Base-by-base conservation (phyloP, 2,329 filamentous ascomycete species). In the Orbilia blumenaviensis region DNA sequence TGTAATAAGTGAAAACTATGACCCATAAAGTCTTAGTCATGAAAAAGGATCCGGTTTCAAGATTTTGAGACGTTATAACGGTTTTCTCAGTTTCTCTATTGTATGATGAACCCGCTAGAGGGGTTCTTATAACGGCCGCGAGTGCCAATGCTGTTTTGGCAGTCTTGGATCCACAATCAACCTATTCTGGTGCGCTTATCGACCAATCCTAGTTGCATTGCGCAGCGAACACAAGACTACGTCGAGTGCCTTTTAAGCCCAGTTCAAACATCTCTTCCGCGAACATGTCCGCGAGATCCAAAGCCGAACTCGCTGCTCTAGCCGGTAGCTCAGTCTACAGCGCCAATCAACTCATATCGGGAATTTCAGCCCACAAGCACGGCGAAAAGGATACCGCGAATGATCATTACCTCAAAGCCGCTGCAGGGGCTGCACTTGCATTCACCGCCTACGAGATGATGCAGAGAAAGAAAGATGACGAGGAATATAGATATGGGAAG, bases 371-470 rank as follows among this genome's bases (percentile, higher is more conserved):
- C 29, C 29, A 38, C 32, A 38, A 60, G n/a, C 54, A 60, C 21
- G 54, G 54, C 6, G 32, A 21, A 18, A 25, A 6, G 3, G 29
- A 41, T 3, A 16, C 9, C 3, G 32, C 54, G 41, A 60, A 9
- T 10, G 54, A 60, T 3, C 54, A 60, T 12, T 41, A 60, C 16
- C 34, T 56, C 12, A 56, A 56, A 56, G 50, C 50, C 25, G 50
- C 7, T 2, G 25, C 12, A 7, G 50, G 50, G 1, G 50, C 50
- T 18, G 50, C 50, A n/a, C 10, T 56, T 9, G 50, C 50, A 9
- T 32, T 56, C 14, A 27, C 9, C 21, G 50, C 50, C 14, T 56
- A 56, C 14, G 29, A 56, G 14, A 10, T 56, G 4, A 2, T 56
- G 16, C 50, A 34, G 8, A 34, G 14, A 8, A 27, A 32, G 12